These are phyloP conservation scores for Puccinia horiana DNA, from an alignment of 1,284 basidiomycete genomes.

Conservation along the genomic window DNA sequence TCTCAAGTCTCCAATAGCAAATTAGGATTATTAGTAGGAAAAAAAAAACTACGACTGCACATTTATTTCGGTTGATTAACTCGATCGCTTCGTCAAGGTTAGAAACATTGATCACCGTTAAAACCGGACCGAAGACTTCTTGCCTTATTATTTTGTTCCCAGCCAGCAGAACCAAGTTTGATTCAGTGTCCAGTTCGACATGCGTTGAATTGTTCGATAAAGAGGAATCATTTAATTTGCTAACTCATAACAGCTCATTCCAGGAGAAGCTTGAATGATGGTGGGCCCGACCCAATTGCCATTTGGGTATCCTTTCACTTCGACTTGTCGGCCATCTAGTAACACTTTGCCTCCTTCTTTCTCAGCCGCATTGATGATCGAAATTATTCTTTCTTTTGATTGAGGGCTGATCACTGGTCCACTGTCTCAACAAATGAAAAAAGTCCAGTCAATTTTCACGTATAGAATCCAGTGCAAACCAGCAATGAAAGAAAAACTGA, in stretches of 20 bases:
- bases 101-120: constrained; percentile 76
- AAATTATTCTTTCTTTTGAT: constrained; percentile 76
- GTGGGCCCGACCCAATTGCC: constrained; percentile 97
- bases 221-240: not conserved
- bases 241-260: constrained; percentile 85
- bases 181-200: not conserved
- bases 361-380: constrained; percentile 76
- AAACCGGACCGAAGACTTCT: constrained; percentile 93
- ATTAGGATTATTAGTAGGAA: too few species aligned
- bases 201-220: constrained; percentile 51
- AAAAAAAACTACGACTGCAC: constrained; percentile 63
- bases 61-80: constrained; percentile 80
- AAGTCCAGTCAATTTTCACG: not conserved
- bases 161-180: not conserved
- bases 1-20: too few species aligned
- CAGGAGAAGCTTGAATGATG: constrained; percentile 76
- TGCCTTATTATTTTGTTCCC: constrained; percentile 64
- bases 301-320: constrained; percentile 74
- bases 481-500: constrained; percentile 60
- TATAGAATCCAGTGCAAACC: not conserved
- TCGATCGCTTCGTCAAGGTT: constrained; percentile 87
- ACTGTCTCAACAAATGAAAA: constrained; percentile 60
- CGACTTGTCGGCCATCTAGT: constrained; percentile 77
- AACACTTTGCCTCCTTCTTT: constrained; percentile 82
- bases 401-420: constrained; percentile 90